Evolutionary conservation across 2,329 filamentous ascomycete genomes (phyloP).

Genomic region (Metarhizium album): DNA sequence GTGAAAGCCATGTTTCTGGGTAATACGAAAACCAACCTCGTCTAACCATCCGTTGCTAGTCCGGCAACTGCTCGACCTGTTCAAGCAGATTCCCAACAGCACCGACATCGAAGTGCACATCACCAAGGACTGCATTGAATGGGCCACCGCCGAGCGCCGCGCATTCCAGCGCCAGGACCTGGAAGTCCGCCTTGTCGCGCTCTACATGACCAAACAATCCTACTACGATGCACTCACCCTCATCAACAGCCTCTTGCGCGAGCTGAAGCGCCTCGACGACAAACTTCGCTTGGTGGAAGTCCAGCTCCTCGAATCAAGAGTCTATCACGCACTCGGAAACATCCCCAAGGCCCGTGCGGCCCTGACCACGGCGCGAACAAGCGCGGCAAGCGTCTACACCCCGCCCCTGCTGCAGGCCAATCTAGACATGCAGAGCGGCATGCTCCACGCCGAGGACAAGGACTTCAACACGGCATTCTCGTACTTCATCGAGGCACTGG

Average conservation of each 20-base stretch:
- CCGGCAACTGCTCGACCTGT: constrained; percentile 90
- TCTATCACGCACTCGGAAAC: constrained; percentile 96
- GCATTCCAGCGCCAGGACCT: constrained; percentile 97
- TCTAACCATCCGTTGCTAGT: constrained; percentile 43
- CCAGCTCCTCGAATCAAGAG: constrained; percentile 89
- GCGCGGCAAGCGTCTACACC: constrained; percentile 93
- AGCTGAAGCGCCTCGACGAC: constrained; percentile 96
- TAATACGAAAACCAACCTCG: not conserved
- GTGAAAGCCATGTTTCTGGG: constrained; percentile 16
- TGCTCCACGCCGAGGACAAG: constrained; percentile 96
- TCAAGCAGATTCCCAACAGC: constrained; percentile 86
- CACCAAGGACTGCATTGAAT: constrained; percentile 99
- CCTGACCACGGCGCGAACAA: constrained; percentile 86
- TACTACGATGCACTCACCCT: constrained; percentile 96
- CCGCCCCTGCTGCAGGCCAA: constrained; percentile 90
- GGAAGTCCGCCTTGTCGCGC: constrained; percentile 83
- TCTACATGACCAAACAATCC: constrained; percentile 95
- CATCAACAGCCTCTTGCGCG: constrained; percentile 90
- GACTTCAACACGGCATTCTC: constrained; percentile 99
- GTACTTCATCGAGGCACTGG: constrained; percentile 98
- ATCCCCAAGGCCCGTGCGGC: constrained; percentile 92
- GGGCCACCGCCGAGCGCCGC: constrained; percentile 88
- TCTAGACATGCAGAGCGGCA: constrained; percentile 97
- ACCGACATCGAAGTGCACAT: constrained; percentile 89
- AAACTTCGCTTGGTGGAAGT: constrained; percentile 97